These are phyloP conservation scores for Azolla pinnata DNA, from an alignment of 75 land plant genomes.

Conservation along the genomic window DNA sequence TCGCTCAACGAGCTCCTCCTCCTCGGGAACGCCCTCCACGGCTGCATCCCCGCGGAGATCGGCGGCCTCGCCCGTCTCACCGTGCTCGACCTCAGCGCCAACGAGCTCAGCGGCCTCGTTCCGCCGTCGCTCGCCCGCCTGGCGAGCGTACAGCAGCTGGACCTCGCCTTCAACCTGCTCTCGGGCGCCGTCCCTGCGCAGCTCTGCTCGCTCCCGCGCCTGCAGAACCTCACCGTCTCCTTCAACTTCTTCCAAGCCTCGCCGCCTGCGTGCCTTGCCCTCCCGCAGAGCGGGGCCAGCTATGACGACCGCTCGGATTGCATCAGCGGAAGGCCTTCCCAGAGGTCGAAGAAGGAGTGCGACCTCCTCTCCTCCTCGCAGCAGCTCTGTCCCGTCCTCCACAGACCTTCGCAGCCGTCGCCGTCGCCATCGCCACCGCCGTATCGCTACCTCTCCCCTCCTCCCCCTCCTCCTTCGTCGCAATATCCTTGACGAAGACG, in stretches of 20 bases:
- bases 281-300: conserved; percentile 26
- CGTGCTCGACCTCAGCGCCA: conserved; percentile 73
- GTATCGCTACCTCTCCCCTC: conserved; percentile 9
- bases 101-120: conserved; percentile 47
- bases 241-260: conserved; percentile 71
- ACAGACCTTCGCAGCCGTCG: conserved; percentile 31
- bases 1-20: conserved; percentile 56
- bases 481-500: no score
- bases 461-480: conserved; percentile 10
- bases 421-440: conserved; percentile 28
- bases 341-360: conserved; percentile 39
- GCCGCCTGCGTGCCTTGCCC: conserved; percentile 30
- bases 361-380: conserved; percentile 36
- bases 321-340: conserved; percentile 34
- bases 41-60: conserved; percentile 55
- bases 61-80: conserved; percentile 33
- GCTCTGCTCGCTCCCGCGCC: conserved; percentile 44
- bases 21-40: conserved; percentile 59
- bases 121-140: conserved; percentile 51
- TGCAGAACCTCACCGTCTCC: conserved; percentile 49
- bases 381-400: conserved; percentile 22
- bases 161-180: conserved; percentile 52
- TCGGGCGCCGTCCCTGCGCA: conserved; percentile 52
- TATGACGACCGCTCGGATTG: conserved; percentile 53
- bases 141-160: conserved; percentile 42